Percentiles rank a stretch among this genome's conserved stretches.
Conservation (phyloP, 108 stramenopile species). For the Cyclotella choctawhatcheeana region DNA sequence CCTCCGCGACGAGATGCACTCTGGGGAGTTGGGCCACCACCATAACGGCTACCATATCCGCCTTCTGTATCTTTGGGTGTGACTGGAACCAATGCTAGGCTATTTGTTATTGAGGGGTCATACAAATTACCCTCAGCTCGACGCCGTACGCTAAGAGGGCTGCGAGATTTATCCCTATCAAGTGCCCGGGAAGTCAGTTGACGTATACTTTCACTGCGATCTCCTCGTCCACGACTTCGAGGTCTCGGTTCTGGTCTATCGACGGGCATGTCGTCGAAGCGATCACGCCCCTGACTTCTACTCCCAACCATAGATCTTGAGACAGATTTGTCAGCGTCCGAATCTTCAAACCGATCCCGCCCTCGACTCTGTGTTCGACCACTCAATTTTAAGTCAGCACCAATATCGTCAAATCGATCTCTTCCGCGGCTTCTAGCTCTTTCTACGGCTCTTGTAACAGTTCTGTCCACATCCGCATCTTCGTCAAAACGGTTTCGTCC, state of each 20-base stretch:
- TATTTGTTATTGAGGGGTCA: constrained; percentile 39
- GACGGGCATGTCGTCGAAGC: constrained; percentile 5
- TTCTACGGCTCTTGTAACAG: neutral
- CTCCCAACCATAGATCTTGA: neutral
- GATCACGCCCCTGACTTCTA: constrained; percentile 5
- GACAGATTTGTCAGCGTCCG: constrained; percentile 4
- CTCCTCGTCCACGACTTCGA: constrained; percentile 40
- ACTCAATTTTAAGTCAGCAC: neutral
- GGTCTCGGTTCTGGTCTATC: constrained; percentile 3
- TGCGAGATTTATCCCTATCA: constrained; percentile 25
- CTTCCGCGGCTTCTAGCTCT: constrained; percentile 11
- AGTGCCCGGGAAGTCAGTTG: constrained; percentile 43
- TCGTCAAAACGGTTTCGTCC: constrained; percentile 13
- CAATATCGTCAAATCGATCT: constrained; percentile 7
- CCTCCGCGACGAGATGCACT: constrained; percentile 32
- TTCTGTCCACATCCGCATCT: constrained; percentile 14
- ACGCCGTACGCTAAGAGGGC: constrained; percentile 12
- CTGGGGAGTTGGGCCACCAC: constrained; percentile 24
- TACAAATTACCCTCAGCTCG: constrained; percentile 14
- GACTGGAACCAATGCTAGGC: constrained; percentile 44
- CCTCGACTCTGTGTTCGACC: constrained; percentile 12
- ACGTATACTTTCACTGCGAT: constrained; percentile 34
- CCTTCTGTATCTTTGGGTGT: constrained; percentile 15
- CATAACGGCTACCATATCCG: constrained; percentile 26
- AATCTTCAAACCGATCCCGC: constrained; percentile 15